Base-by-base conservation (phyloP, 192 early-diverging fungal genomes). In the Thamnidium elegans region DNA sequence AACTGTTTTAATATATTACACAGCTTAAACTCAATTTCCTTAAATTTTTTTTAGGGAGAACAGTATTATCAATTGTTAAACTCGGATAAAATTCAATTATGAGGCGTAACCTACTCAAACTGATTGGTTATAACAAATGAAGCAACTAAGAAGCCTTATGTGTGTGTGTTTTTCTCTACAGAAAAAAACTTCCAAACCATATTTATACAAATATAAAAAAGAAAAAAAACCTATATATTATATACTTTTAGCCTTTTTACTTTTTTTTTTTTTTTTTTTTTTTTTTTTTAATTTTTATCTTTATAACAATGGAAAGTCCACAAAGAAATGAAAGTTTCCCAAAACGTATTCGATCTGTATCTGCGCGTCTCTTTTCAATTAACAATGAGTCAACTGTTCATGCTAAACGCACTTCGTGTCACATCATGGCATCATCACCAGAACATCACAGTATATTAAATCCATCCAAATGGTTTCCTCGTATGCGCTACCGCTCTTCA, bases 381-480 rank as follows among this genome's bases (percentile, higher is more conserved):
- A 13, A 39, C 21, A 42, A 19, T 39, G 36, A 39, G 7, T 23
- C 21, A 2, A 6, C 9, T 45, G 23, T 9, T 14, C 17, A 59
- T 9, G 43, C 58, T 9, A 59, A 59, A n/a, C 58, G 58, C 3
- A 45, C 36, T 45, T 59, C 58, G 15, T 59, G 39, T 14, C 36
- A 45, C 21, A 45, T 34, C 31, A 56, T 34, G 6, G 14, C 52
- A 30, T 3, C 52, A 53, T 53, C 26, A 53, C 14, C 52, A n/a
- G 3, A 21, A 34, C 17, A n/a, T 15, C 31, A 56, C 10, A 39
- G 34, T 39, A 56, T 19, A 39, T 34, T 56, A 56, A 56, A 56
- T 36, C 55, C 55, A 39, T 56, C 55, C 6, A 56, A 56, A 20
- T 53, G 63, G 51, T 64, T 64, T 32, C 51, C 50, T 42, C 63